Evolutionary conservation across 352 stramenopile genomes (phyloP).

Genomic region (Elongisporangium anandrum): DNA sequence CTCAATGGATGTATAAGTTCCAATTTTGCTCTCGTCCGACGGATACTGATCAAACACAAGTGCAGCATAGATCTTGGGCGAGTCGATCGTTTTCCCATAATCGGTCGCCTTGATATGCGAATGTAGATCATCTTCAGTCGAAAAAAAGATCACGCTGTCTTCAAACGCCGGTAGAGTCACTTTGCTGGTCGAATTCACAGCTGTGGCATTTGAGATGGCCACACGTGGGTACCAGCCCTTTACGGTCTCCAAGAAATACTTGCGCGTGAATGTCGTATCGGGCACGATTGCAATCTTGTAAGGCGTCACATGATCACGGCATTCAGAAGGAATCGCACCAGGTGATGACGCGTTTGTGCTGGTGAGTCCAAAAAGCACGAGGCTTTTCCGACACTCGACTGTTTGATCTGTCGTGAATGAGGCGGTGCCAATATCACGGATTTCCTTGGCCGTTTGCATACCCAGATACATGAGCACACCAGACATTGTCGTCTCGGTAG

Average conservation of each 20-base stretch:
- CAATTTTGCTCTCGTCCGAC: conserved; percentile 28
- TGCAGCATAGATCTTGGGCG: conserved; percentile 50
- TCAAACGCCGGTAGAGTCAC: conserved; percentile 43
- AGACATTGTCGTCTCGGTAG: conserved; percentile 44
- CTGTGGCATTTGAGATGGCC: conserved; percentile 11
- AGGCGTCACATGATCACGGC: conserved; percentile 21
- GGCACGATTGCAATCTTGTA: conserved; percentile 54
- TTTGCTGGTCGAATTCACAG: conserved; percentile 8
- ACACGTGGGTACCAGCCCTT: conserved; percentile 52
- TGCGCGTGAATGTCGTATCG: conserved; percentile 51
- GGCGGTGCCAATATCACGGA: conserved; percentile 2
- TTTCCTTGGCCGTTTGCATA: conserved; percentile 20
- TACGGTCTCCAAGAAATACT: conserved; percentile 57
- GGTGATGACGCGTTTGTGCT: conserved; percentile 27
- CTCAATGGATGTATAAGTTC: conserved; percentile 40
- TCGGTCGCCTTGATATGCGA: conserved; percentile 26
- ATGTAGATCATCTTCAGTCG: conserved; percentile 33
- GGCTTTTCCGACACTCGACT: conserved; percentile 8
- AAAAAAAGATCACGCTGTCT: conserved; percentile 64
- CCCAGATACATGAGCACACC: conserved; percentile 47
- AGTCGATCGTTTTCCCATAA: conserved; percentile 42
- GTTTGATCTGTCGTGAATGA: conserved; percentile 12
- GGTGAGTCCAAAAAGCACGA: conserved; percentile 25
- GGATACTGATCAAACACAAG: conserved; percentile 59
- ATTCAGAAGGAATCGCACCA: conserved; percentile 27